phyloP scores from a whole-genome alignment of 75 land plant genomes.

The Gnetum montanum region DNA sequence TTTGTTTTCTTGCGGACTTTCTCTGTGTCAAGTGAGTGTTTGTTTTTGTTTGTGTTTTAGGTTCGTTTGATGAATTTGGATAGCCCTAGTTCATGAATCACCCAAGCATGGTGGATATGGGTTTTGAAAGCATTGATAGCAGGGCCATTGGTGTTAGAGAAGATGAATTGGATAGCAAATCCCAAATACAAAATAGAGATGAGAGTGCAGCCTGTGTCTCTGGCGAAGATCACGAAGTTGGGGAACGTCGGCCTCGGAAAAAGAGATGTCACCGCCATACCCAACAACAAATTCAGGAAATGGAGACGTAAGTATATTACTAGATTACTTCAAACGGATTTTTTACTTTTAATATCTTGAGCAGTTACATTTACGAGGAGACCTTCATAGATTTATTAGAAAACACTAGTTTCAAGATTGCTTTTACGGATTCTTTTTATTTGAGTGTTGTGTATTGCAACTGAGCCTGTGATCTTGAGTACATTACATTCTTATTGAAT shows the following conservation, averaged over 20 bases:
- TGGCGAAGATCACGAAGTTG: conserved; percentile 60
- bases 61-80: neutral
- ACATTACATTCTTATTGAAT: neutral
- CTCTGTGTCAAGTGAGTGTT: neutral
- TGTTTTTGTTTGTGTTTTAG: neutral
- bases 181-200: conserved; percentile 64
- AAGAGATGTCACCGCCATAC: too few species aligned
- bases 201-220: conserved; percentile 48
- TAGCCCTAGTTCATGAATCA: neutral
- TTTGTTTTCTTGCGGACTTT: neutral
- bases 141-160: too few species aligned
- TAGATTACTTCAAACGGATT: too few species aligned
- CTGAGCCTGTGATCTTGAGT: too few species aligned
- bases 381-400: too few species aligned
- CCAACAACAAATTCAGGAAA: too few species aligned
- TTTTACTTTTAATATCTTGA: too few species aligned
- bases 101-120: conserved; percentile 19
- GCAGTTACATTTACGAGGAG: too few species aligned
- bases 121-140: conserved; percentile 16
- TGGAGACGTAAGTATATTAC: conserved; percentile 84
- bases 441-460: too few species aligned
- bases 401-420: too few species aligned
- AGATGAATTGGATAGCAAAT: too few species aligned
- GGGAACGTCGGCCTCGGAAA: conserved; percentile 45
- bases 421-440: too few species aligned